Percentiles rank a stretch among this genome's conserved stretches.
Conservation (phyloP, 306 rosid genomes). For the Ochetophila trinervis region DNA sequence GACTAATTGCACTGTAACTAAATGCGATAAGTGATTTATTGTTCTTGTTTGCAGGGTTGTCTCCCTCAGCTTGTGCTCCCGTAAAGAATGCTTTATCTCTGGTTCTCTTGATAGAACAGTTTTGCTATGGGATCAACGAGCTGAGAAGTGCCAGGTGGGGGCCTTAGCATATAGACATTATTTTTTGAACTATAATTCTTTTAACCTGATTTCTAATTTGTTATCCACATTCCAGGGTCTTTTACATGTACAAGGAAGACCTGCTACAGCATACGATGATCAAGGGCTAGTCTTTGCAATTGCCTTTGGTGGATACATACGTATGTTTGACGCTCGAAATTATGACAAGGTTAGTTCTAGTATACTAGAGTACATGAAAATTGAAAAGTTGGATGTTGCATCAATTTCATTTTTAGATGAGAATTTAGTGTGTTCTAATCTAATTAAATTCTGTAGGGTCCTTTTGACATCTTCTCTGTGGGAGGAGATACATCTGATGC, state of each 20-base stretch:
- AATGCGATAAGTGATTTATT: conserved; percentile 4
- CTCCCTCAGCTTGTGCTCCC: conserved; percentile 87
- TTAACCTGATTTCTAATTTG: neutral
- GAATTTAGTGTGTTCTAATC: conserved; percentile 16
- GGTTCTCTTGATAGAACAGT: conserved; percentile 93
- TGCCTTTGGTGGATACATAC: conserved; percentile 85
- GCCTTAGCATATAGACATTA: conserved; percentile 14
- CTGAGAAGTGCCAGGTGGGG: conserved; percentile 87
- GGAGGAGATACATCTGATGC: conserved; percentile 93
- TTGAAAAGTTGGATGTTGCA: neutral
- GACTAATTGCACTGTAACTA: neutral
- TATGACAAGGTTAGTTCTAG: conserved; percentile 70
- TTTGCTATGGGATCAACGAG: conserved; percentile 94
- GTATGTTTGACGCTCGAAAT: conserved; percentile 90
- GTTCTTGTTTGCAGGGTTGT: conserved; percentile 62
- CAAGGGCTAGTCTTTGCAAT: conserved; percentile 88
- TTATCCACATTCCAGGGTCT: conserved; percentile 54
- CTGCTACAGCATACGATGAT: conserved; percentile 87
- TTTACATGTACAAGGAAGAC: conserved; percentile 91
- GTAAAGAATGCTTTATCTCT: conserved; percentile 83
- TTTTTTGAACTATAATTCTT: conserved; percentile 16
- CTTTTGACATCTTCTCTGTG: conserved; percentile 83
- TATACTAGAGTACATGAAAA: conserved; percentile 7
- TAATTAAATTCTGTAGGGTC: conserved; percentile 59
- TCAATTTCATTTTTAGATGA: conserved; percentile 11